Percentiles rank a stretch among this genome's conserved stretches.
Evolutionary conservation across 805 yeast species (phyloP).

Genomic region (Myxozyma neotropica): DNA sequence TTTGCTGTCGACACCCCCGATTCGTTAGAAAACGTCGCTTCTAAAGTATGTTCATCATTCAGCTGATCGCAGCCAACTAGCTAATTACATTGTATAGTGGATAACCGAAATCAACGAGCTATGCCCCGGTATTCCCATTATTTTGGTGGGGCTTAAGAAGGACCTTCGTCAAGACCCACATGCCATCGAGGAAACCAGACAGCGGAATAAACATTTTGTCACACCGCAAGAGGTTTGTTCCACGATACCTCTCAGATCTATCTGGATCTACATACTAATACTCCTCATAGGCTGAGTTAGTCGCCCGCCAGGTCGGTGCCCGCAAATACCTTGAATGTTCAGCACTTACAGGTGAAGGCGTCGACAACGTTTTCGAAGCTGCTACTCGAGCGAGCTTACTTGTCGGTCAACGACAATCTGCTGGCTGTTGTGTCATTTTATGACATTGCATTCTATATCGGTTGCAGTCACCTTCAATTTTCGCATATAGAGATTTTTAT

Average conservation of each 20-base stretch:
- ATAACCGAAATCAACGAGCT: conserved; percentile 76
- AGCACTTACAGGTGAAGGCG: conserved; percentile 91
- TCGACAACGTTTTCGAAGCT: conserved; percentile 88
- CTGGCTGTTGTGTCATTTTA: conserved; percentile 49
- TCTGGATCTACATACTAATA: neutral
- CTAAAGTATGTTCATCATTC: conserved; percentile 47
- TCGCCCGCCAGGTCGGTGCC: conserved; percentile 81
- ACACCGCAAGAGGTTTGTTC: conserved; percentile 36
- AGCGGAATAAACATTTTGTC: conserved; percentile 55
- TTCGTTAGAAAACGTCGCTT: conserved; percentile 75
- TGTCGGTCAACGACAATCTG: conserved; percentile 51
- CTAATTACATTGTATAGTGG: conserved; percentile 55
- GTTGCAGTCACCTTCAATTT: neutral
- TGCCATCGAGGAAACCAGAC: conserved; percentile 43
- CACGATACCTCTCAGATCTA: neutral
- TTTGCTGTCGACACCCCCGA: conserved; percentile 85
- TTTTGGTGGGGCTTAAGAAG: conserved; percentile 81
- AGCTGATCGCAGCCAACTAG: neutral
- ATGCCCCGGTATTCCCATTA: conserved; percentile 77
- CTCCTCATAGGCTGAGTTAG: conserved; percentile 58
- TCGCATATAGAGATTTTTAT: neutral
- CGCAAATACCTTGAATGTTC: conserved; percentile 83
- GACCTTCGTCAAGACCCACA: conserved; percentile 62
- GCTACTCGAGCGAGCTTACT: conserved; percentile 84
- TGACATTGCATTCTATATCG: conserved; percentile 13